Conservation (phyloP, 768 basidiomycete species). For the Agaricus sinodeliciosus region DNA sequence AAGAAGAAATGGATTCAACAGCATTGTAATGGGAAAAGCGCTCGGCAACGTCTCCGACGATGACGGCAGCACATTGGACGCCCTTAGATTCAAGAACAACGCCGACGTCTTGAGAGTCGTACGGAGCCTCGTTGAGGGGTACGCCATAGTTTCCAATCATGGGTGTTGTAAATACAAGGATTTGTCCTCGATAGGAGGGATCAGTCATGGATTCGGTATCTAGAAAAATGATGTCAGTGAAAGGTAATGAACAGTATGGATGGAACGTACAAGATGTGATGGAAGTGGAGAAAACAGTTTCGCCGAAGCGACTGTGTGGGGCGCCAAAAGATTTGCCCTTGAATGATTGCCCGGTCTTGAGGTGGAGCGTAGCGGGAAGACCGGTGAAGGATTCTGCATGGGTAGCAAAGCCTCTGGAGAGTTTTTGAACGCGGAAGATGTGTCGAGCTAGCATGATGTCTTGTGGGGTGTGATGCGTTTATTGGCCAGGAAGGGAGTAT, state of each 20-base stretch:
- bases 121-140: slow-evolving; percentile 68
- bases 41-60: slow-evolving; percentile 93
- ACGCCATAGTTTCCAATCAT: slow-evolving; percentile 99
- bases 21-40: slow-evolving; percentile 93
- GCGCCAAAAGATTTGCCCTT: slow-evolving; percentile 85
- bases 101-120: slow-evolving; percentile 73
- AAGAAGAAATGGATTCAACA: slow-evolving; percentile 85
- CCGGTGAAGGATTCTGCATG: slow-evolving; percentile 42
- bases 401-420: slow-evolving; percentile 61
- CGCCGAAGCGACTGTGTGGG: slow-evolving; percentile 81
- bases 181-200: slow-evolving; percentile 96
- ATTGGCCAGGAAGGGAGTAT: slow-evolving; percentile 58
- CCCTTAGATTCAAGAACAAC: slow-evolving; percentile 83
- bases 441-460: slow-evolving; percentile 50
- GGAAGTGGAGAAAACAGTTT: slow-evolving; percentile 98
- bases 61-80: slow-evolving; percentile 88
- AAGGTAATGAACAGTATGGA: slow-evolving; percentile 5
- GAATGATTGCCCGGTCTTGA: slow-evolving; percentile 94
- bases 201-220: slow-evolving; percentile 99
- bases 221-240: slow-evolving; percentile 22
- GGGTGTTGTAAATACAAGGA: slow-evolving; percentile 97
- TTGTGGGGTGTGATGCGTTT: slow-evolving; percentile 16
- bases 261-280: slow-evolving; percentile 86
- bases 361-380: slow-evolving; percentile 79
- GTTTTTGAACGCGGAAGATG: slow-evolving; percentile 39